Evolutionary conservation across 192 early-diverging fungal genomes (phyloP).

Genomic region (Umbelopsis isabellina): DNA sequence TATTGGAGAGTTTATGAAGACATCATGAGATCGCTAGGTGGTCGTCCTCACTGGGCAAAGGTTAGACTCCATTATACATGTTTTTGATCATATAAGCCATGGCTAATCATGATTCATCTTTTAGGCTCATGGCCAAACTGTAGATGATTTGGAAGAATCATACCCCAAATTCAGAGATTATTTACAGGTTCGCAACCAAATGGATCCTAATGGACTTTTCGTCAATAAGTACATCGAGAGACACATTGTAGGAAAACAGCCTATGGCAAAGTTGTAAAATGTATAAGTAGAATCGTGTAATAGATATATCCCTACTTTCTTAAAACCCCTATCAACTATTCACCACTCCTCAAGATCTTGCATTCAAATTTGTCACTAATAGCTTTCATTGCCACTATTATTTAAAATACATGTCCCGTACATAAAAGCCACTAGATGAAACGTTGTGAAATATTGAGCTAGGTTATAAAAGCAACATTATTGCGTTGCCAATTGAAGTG

Average conservation of each 20-base stretch:
- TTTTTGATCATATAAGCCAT: neutral
- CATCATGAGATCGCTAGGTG: constrained; percentile 66
- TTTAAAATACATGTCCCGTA: too few relatives aligned
- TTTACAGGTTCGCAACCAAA: constrained; percentile 46
- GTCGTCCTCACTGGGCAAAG: constrained; percentile 83
- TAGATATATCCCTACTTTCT: neutral
- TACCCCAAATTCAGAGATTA: constrained; percentile 73
- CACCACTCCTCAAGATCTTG: neutral
- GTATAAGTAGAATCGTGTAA: neutral
- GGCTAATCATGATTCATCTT: neutral
- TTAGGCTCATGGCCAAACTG: constrained; percentile 61
- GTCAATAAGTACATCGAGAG: constrained; percentile 71
- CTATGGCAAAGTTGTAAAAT: neutral
- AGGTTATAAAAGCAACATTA: too few relatives aligned
- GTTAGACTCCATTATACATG: constrained; percentile 19
- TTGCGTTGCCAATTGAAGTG: too few relatives aligned
- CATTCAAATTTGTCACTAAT: neutral
- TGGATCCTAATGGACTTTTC: constrained; percentile 74
- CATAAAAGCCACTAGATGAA: too few relatives aligned
- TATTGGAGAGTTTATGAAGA: constrained; percentile 74
- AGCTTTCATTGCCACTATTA: too few relatives aligned
- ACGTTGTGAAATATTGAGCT: too few relatives aligned
- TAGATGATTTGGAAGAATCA: constrained; percentile 47
- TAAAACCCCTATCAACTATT: neutral
- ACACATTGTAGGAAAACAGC: constrained; percentile 48